Conservation (phyloP, 129 eudicot genomes). For the Smallanthus sonchifolius region DNA sequence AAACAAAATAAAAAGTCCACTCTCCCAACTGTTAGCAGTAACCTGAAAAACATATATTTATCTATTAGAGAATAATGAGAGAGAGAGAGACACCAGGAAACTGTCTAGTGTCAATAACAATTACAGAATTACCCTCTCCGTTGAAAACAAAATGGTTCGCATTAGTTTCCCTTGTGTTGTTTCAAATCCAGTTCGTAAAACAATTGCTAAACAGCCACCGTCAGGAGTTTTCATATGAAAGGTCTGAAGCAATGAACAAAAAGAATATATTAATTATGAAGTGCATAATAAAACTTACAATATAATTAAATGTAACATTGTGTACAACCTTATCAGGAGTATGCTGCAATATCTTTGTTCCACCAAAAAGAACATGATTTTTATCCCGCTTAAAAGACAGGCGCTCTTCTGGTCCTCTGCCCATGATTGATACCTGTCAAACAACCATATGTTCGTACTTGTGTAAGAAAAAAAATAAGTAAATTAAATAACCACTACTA, state of each 20-base stretch:
- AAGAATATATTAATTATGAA: background rate
- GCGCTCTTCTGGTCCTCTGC: conserved; percentile 71
- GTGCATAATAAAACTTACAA: background rate
- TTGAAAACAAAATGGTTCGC: conserved; percentile 94
- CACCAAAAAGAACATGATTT: conserved; percentile 89
- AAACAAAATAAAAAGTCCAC: conserved; percentile 84
- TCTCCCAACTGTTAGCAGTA: conserved; percentile 98
- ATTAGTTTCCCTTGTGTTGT: conserved; percentile 96
- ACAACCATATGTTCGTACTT: background rate
- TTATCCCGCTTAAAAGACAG: conserved; percentile 76
- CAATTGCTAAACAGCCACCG: conserved; percentile 96
- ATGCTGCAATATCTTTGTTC: conserved; percentile 96
- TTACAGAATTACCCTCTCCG: conserved; percentile 72
- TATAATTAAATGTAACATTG: background rate
- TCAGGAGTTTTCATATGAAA: conserved; percentile 84
- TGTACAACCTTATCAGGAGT: conserved; percentile 79
- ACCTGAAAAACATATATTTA: conserved; percentile 46
- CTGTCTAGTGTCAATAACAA: conserved; percentile 2
- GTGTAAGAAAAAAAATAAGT: background rate
- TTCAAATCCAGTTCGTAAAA: conserved; percentile 92
- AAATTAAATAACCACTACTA: background rate
- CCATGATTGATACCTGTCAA: conserved; percentile 72
- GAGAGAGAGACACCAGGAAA: background rate
- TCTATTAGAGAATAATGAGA: background rate
- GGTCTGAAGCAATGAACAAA: conserved; percentile 39